phyloP scores from a whole-genome alignment of 2,329 filamentous ascomycete species.

The Tolypocladium inflatum region DNA sequence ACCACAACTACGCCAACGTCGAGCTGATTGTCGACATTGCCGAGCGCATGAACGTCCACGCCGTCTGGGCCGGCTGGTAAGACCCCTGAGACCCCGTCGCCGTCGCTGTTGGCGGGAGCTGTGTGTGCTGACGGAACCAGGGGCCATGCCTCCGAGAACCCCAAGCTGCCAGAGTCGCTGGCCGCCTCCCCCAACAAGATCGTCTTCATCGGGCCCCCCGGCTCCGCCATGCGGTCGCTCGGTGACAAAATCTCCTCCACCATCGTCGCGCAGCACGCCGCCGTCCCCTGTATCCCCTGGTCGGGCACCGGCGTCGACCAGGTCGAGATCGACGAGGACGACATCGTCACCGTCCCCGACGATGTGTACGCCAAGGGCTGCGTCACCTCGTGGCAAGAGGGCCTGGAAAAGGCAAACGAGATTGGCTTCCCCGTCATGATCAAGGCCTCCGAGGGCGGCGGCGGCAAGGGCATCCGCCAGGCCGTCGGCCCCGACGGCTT shows the following conservation, averaged over 20 bases:
- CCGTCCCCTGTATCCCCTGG: conserved; percentile 98
- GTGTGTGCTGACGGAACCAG: conserved; percentile 28
- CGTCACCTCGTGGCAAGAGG: conserved; percentile 81
- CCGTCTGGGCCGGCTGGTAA: conserved; percentile 98
- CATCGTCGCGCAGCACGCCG: conserved; percentile 94
- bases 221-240: conserved; percentile 96
- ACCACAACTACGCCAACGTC: conserved; percentile 99
- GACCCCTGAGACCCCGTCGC: too few species aligned
- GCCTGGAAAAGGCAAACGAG: conserved; percentile 71
- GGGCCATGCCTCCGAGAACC: conserved; percentile 98
- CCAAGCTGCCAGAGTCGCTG: conserved; percentile 89
- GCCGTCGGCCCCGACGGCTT: conserved; percentile 80
- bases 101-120: too few species aligned
- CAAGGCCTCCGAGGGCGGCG: conserved; percentile 98
- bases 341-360: conserved; percentile 87
- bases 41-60: conserved; percentile 96
- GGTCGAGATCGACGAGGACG: conserved; percentile 68
- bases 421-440: conserved; percentile 99
- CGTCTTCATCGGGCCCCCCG: conserved; percentile 95
- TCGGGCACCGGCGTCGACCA: conserved; percentile 85
- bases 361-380: conserved; percentile 84
- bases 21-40: conserved; percentile 98
- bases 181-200: conserved; percentile 97
- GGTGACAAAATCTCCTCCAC: conserved; percentile 99
- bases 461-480: conserved; percentile 98